Percentiles rank a stretch among this genome's conserved stretches.
These are phyloP conservation scores for Tritrichomonas foetus DNA, from an alignment of 208 protist genomes.

Conservation along the genomic window DNA sequence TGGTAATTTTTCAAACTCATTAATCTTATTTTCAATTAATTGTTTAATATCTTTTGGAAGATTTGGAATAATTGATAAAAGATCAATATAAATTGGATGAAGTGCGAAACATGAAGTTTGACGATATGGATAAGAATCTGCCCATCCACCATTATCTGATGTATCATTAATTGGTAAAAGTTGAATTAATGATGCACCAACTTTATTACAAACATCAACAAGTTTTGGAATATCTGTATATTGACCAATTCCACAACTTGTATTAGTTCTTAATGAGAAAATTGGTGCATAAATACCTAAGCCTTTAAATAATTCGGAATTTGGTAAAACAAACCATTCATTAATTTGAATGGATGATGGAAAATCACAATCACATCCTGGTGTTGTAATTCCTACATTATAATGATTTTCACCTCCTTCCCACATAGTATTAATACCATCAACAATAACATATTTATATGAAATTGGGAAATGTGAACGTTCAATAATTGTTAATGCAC, in stretches of 20 bases:
- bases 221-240: not conserved
- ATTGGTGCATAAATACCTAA: not conserved
- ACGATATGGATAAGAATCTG: not conserved
- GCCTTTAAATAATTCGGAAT: not conserved
- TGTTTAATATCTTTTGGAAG: not conserved
- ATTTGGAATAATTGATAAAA: not conserved
- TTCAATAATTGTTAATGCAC: not conserved
- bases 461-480: not conserved
- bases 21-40: not conserved
- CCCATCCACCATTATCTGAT: not conserved
- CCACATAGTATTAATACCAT: not conserved
- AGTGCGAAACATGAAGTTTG: not conserved
- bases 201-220: not conserved
- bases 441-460: not conserved
- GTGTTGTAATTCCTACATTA: not conserved
- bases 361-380: not conserved
- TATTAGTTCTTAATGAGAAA: not conserved
- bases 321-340: not conserved
- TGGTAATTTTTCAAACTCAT: not conserved
- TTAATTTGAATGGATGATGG: not conserved
- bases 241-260: not conserved
- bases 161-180: not conserved
- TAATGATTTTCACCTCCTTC: not conserved
- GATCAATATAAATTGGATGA: no score
- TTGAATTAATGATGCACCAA: not conserved